Evolutionary conservation across 1,284 basidiomycete species (phyloP).

Genomic region (Pseudozyma sp.): DNA sequence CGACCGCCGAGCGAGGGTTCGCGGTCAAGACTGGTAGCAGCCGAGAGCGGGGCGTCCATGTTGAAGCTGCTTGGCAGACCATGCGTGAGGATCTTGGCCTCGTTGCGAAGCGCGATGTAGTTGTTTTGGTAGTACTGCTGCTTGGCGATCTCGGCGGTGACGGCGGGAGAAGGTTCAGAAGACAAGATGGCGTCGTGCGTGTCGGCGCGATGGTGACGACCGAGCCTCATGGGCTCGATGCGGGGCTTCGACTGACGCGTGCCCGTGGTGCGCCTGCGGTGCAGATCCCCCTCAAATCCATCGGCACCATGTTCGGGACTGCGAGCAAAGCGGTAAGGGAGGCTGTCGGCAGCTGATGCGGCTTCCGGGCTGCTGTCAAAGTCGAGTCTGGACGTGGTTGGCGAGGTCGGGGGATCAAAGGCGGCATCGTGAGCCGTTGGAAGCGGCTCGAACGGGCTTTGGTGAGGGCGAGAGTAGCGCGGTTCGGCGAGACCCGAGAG

Average conservation of each 20-base stretch:
- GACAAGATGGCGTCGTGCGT: conserved; percentile 47
- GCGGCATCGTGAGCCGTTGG: background rate
- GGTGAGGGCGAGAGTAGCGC: conserved; percentile 38
- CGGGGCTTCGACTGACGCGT: conserved; percentile 26
- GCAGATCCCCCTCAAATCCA: conserved; percentile 31
- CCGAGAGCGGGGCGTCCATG: conserved; percentile 36
- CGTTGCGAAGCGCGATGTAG: conserved; percentile 48
- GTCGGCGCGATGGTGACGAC: conserved; percentile 49
- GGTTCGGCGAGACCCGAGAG: conserved; percentile 47
- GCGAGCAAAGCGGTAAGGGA: conserved; percentile 24
- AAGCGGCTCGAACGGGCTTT: conserved; percentile 13
- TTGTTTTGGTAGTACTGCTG: conserved; percentile 52
- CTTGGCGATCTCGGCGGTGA: conserved; percentile 39
- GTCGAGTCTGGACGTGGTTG: conserved; percentile 3
- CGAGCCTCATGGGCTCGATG: conserved; percentile 29
- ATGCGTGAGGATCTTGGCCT: conserved; percentile 35
- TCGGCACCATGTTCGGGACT: conserved; percentile 22
- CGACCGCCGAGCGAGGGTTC: conserved; percentile 37
- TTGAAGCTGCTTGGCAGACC: conserved; percentile 31
- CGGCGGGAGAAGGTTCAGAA: conserved; percentile 14
- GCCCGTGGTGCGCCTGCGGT: conserved; percentile 42
- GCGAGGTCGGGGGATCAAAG: conserved; percentile 6
- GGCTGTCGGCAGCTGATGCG: conserved; percentile 20
- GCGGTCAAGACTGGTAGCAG: conserved; percentile 30
- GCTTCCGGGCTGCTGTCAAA: conserved; percentile 18